A percentile compares a stretch with the other conserved stretches of the same genome.
These are phyloP conservation scores for Larix kaempferi DNA, from an alignment of 75 land plant genomes.

Conservation along the genomic window DNA sequence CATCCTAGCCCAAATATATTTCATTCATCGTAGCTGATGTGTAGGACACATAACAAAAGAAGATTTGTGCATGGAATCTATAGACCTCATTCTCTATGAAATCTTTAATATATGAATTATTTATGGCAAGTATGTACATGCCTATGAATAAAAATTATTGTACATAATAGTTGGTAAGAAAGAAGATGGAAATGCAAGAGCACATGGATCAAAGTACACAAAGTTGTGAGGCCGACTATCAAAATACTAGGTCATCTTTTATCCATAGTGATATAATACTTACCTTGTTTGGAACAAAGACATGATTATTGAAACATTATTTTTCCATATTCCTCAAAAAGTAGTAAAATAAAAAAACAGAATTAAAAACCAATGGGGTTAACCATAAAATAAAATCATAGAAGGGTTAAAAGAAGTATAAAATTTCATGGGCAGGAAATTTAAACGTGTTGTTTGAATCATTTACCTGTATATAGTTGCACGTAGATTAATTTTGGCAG, in stretches of 20 bases:
- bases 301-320: not conserved
- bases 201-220: not conserved
- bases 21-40: too few relatives aligned
- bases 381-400: not conserved
- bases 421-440: not conserved
- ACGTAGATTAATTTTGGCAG: conserved; percentile 74
- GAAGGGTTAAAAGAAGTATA: too few relatives aligned
- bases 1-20: too few relatives aligned
- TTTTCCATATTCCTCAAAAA: not conserved
- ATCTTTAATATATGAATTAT: too few relatives aligned
- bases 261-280: not conserved
- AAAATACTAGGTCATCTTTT: not conserved
- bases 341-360: not conserved
- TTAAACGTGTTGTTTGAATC: not conserved
- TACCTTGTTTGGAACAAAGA: not conserved
- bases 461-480: conserved; percentile 61
- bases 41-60: too few relatives aligned
- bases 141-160: not conserved
- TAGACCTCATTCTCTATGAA: too few relatives aligned
- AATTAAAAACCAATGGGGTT: not conserved
- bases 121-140: too few relatives aligned
- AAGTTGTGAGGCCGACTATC: not conserved
- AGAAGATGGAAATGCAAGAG: not conserved
- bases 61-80: too few relatives aligned
- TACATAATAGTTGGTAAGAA: not conserved